Conservation (phyloP, 202 grass and related monocot species). For the Dendrocalamus latiflorus region DNA sequence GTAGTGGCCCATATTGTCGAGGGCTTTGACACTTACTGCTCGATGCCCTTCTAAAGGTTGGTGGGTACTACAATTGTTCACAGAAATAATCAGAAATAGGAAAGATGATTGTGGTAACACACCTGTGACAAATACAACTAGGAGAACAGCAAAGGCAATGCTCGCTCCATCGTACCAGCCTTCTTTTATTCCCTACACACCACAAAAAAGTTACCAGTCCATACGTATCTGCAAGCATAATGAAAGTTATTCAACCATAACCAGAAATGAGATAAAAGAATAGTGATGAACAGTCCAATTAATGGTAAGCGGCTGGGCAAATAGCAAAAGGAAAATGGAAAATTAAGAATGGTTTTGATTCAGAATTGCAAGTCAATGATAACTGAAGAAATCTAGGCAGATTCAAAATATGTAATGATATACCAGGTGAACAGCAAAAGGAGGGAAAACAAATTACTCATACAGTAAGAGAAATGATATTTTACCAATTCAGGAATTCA, state of each 20-base stretch:
- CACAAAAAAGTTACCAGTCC: background rate
- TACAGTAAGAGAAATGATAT: background rate
- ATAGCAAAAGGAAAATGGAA: background rate
- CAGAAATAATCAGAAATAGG: too few species aligned
- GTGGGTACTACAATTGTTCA: too few species aligned
- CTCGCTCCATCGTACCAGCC: slow-evolving; percentile 98
- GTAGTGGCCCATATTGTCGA: too few species aligned
- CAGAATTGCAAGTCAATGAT: background rate
- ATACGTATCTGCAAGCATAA: background rate
- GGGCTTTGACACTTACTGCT: too few species aligned
- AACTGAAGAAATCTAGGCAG: background rate
- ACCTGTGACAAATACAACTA: slow-evolving; percentile 96
- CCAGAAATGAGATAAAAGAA: background rate
- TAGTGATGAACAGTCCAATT: background rate
- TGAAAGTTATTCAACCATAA: background rate
- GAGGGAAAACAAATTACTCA: background rate
- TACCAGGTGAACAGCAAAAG: slow-evolving; percentile 3
- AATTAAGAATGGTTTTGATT: background rate
- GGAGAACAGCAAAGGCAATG: slow-evolving; percentile 88
- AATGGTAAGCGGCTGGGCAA: background rate
- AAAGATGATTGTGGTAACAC: background rate
- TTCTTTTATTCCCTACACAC: slow-evolving; percentile 81
- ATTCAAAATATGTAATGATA: background rate
- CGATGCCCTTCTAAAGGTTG: background rate
- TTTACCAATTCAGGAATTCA: background rate